These are phyloP conservation scores for Vitis rupestris DNA, from an alignment of 164 flowering plant species.

Conservation along the genomic window DNA sequence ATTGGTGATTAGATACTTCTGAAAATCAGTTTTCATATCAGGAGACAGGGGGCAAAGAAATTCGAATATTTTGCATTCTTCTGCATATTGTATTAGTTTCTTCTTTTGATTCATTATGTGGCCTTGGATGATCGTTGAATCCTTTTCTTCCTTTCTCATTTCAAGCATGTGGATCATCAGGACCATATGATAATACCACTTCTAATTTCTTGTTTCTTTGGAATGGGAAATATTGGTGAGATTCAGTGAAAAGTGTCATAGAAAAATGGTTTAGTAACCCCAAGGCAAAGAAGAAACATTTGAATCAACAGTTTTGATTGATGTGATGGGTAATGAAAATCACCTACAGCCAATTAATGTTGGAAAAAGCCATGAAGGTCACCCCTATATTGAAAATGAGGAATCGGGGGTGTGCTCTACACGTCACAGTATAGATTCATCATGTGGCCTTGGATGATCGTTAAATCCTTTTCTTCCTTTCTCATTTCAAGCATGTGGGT, in stretches of 20 bases:
- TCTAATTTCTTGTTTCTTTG: conserved; percentile 3
- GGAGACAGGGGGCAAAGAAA: background rate
- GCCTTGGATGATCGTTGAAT: background rate
- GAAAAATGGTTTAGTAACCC: conserved; percentile 7
- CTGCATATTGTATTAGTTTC: background rate
- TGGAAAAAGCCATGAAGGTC: conserved; percentile 21
- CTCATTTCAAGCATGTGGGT: background rate
- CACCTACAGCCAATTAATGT: conserved; percentile 9
- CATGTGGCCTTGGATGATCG: background rate
- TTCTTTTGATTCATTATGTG: background rate
- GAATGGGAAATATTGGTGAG: background rate
- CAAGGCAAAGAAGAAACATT: background rate
- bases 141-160: conserved; percentile 2
- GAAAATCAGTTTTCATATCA: background rate
- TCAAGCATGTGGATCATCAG: background rate
- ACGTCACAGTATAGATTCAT: conserved; percentile 30
- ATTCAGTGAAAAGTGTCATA: too few relatives aligned
- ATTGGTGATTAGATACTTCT: background rate
- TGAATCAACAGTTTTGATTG: background rate
- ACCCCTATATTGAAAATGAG: conserved; percentile 26
- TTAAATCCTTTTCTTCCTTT: conserved; percentile 1
- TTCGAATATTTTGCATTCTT: background rate
- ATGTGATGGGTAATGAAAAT: conserved; percentile 36
- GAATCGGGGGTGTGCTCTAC: conserved; percentile 23
- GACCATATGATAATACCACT: background rate